Evolutionary conservation across 352 stramenopile genomes (phyloP).

Genomic region (Stramenopiles sp.): DNA sequence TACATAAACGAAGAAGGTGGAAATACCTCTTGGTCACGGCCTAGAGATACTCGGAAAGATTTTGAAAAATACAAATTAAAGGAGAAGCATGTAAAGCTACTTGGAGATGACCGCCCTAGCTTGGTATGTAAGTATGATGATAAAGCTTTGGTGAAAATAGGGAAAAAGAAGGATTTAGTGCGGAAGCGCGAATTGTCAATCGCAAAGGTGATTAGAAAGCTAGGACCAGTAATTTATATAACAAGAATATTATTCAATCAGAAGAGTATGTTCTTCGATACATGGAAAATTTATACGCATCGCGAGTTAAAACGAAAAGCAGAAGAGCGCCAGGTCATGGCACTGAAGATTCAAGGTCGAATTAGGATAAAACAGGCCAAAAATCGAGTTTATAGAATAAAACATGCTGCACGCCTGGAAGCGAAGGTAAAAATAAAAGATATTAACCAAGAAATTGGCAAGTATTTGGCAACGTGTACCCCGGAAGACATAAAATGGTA

Average conservation of each 20-base stretch:
- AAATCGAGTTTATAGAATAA: not conserved
- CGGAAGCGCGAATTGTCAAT: not conserved
- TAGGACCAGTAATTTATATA: not conserved
- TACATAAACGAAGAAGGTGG: not conserved
- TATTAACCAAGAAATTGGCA: not conserved
- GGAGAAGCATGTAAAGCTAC: not conserved
- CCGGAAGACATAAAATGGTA: not conserved
- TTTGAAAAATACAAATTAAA: not conserved
- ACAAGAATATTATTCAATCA: not conserved
- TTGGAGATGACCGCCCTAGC: not conserved
- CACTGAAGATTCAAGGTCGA: not conserved
- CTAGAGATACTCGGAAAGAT: not conserved
- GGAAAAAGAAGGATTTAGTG: not conserved
- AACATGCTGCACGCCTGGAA: not conserved
- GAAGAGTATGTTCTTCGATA: not conserved
- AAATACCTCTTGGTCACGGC: not conserved
- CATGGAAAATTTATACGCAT: not conserved
- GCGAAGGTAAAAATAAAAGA: not conserved
- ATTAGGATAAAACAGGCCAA: constrained; percentile 2
- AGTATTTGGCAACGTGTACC: not conserved
- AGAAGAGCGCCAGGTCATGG: not conserved
- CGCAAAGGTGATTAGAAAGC: not conserved
- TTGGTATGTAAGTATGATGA: not conserved
- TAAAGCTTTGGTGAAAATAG: not conserved
- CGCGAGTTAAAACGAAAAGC: not conserved